phyloP scores from a whole-genome alignment of 2,329 filamentous ascomycete genomes.

The Aspergillus nomiae region DNA sequence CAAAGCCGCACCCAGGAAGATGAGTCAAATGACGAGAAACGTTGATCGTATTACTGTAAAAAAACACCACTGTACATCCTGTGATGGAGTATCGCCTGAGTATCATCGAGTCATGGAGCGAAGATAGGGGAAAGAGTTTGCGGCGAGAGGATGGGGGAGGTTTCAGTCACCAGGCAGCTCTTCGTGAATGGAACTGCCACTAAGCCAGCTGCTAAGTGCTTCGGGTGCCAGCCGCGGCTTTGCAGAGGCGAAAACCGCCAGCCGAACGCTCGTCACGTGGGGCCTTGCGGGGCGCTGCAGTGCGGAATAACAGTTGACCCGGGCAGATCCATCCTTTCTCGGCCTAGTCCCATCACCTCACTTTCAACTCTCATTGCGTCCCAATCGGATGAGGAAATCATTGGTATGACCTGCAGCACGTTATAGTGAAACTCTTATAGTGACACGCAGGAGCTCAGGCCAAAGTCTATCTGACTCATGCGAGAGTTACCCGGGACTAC shows the following conservation, averaged over 20 bases:
- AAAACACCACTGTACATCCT: neutral
- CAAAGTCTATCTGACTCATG: too few relatives aligned
- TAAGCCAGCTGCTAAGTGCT: neutral
- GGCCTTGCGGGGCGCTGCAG: neutral
- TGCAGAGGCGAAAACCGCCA: neutral
- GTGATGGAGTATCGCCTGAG: neutral
- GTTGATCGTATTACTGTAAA: neutral
- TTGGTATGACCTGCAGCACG: too few relatives aligned
- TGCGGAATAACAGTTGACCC: too few relatives aligned
- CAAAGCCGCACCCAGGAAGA: neutral
- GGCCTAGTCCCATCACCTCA: too few relatives aligned
- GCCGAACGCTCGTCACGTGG: neutral
- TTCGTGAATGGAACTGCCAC: neutral
- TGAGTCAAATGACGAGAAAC: neutral
- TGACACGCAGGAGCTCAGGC: too few relatives aligned
- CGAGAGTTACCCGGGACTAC: too few relatives aligned
- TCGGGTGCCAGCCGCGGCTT: conserved; percentile 29
- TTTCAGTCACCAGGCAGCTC: neutral
- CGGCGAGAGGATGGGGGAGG: neutral
- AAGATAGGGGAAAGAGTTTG: conserved; percentile 1
- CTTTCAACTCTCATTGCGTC: too few relatives aligned
- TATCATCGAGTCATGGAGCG: neutral
- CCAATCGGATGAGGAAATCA: too few relatives aligned
- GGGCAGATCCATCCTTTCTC: too few relatives aligned
- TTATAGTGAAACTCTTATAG: too few relatives aligned